phyloP scores from a whole-genome alignment of 208 protist genomes.

The Acanthamoeba quina region DNA sequence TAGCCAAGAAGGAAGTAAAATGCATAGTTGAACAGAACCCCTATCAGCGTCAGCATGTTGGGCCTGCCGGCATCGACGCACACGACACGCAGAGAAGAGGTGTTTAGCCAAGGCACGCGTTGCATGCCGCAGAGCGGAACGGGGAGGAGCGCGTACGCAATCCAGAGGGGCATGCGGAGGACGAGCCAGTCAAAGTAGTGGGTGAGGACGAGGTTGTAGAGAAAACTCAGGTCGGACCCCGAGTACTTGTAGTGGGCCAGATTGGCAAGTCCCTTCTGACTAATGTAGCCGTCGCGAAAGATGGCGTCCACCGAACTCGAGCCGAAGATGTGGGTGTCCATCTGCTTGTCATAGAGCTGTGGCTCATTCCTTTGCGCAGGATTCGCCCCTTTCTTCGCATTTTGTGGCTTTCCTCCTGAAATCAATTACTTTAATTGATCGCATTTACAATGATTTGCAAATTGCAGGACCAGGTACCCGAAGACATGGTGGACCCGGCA shows the following conservation, averaged over 20 bases:
- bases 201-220: conserved; percentile 50
- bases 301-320: conserved; percentile 5
- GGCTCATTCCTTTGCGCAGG: too few species aligned
- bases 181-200: conserved; percentile 61
- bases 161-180: conserved; percentile 5
- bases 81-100: background rate
- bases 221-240: conserved; percentile 4
- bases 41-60: background rate
- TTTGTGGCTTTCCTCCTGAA: too few species aligned
- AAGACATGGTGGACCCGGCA: too few species aligned
- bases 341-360: conserved; percentile 26
- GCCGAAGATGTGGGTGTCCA: conserved; percentile 39
- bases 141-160: background rate
- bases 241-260: conserved; percentile 50
- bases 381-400: too few species aligned
- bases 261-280: conserved; percentile 21
- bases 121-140: background rate
- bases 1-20: conserved; percentile 34
- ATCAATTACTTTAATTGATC: too few species aligned
- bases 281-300: conserved; percentile 41
- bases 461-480: too few species aligned
- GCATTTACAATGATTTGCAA: too few species aligned
- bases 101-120: background rate
- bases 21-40: conserved; percentile 16
- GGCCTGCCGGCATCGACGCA: background rate